Conservation (phyloP, 1,284 basidiomycete genomes). For the Macrocybe sp. region DNA sequence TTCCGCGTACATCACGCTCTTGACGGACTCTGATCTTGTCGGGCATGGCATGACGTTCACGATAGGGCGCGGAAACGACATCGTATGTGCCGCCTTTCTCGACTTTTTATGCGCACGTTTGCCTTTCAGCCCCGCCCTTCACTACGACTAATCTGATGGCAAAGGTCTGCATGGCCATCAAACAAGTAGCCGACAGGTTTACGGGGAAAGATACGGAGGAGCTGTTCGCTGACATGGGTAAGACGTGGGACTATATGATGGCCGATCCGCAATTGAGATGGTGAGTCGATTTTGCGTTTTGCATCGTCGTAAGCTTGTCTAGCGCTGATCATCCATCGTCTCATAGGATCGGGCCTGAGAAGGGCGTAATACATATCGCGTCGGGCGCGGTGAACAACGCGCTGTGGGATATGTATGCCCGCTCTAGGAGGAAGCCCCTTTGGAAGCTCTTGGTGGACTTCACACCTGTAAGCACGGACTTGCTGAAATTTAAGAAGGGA, state of each 20-base stretch:
- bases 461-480: constrained; percentile 52
- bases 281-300: constrained; percentile 36
- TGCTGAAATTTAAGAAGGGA: not conserved
- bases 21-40: constrained; percentile 68
- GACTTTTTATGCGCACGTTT: not conserved
- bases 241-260: constrained; percentile 74
- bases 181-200: constrained; percentile 73
- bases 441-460: constrained; percentile 87
- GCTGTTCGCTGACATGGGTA: constrained; percentile 87
- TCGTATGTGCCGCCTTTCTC: constrained; percentile 41
- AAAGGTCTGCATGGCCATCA: constrained; percentile 78
- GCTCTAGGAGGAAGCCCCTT: constrained; percentile 70
- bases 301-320: not conserved
- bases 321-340: not conserved
- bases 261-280: constrained; percentile 88
- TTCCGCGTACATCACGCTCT: constrained; percentile 82
- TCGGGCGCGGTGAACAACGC: constrained; percentile 79
- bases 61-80: constrained; percentile 94
- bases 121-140: not conserved
- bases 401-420: constrained; percentile 81
- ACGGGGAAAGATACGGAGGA: constrained; percentile 82
- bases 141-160: not conserved
- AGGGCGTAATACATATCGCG: constrained; percentile 83
- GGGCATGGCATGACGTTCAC: constrained; percentile 97
- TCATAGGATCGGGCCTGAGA: constrained; percentile 80